Percentiles rank a stretch among this genome's conserved stretches.
These are phyloP conservation scores for Candida hispaniensis DNA, from an alignment of 805 yeast genomes.

Conservation along the genomic window DNA sequence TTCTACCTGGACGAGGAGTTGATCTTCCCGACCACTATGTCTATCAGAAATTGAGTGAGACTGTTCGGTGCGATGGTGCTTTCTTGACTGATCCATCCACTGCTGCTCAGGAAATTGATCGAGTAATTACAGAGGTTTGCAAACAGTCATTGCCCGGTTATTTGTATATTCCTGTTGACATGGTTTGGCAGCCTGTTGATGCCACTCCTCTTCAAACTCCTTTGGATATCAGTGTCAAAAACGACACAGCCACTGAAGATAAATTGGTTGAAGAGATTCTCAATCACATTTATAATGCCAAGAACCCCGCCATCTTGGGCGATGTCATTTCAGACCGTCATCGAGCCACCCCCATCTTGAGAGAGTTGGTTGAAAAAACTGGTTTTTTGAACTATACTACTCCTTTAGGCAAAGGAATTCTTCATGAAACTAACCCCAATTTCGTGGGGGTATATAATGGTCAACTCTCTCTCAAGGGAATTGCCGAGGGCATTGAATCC, in stretches of 20 bases:
- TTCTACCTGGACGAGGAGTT: constrained; percentile 27
- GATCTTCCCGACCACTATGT: constrained; percentile 53
- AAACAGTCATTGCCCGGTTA: constrained; percentile 69
- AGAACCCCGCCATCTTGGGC: constrained; percentile 55
- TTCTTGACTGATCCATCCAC: constrained; percentile 35
- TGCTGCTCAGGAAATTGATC: constrained; percentile 57
- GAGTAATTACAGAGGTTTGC: constrained; percentile 46
- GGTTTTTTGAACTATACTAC: constrained; percentile 49
- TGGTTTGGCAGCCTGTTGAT: constrained; percentile 34
- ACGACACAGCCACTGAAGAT: constrained; percentile 25
- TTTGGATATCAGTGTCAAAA: constrained; percentile 27
- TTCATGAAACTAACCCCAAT: constrained; percentile 56
- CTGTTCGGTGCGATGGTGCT: constrained; percentile 47
- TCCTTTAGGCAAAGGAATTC: constrained; percentile 56
- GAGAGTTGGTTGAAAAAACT: constrained; percentile 39
- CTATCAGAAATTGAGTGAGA: constrained; percentile 52
- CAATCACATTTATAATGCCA: constrained; percentile 39
- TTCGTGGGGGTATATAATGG: constrained; percentile 73
- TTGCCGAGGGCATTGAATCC: constrained; percentile 38
- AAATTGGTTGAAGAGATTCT: constrained; percentile 39
- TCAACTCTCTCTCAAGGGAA: constrained; percentile 38
- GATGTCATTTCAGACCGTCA: constrained; percentile 64
- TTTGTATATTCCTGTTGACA: constrained; percentile 63
- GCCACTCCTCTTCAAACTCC: constrained; percentile 31
- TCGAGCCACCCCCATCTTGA: constrained; percentile 35